Evolutionary conservation across 768 basidiomycete genomes (phyloP).

Genomic region (Dacryopinax spathularia): DNA sequence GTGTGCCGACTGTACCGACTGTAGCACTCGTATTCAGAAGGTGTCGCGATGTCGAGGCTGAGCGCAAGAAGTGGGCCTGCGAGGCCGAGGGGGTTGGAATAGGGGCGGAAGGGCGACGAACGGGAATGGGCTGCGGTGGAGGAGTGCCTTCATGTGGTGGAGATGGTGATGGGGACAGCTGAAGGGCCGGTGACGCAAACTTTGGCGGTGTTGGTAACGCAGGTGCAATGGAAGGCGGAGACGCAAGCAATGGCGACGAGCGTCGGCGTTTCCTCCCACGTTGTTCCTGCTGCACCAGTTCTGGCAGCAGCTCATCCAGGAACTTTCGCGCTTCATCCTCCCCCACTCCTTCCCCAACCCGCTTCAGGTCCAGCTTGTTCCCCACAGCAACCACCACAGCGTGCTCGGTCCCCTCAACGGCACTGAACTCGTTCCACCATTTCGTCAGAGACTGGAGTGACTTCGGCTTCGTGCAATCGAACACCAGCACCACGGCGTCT

Average conservation of each 20-base stretch:
- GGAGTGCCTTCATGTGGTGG: slow-evolving; percentile 6
- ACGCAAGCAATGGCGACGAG: neutral
- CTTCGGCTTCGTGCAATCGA: slow-evolving; percentile 55
- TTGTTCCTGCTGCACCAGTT: slow-evolving; percentile 5
- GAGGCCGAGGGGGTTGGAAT: slow-evolving; percentile 11
- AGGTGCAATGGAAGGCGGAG: neutral
- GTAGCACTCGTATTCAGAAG: slow-evolving; percentile 34
- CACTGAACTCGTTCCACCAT: slow-evolving; percentile 70
- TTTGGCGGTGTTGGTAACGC: neutral
- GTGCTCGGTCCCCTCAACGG: slow-evolving; percentile 42
- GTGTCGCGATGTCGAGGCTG: slow-evolving; percentile 19
- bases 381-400: slow-evolving; percentile 59
- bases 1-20: slow-evolving; percentile 32
- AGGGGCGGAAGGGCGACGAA: slow-evolving; percentile 11
- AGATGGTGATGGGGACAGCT: neutral
- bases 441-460: slow-evolving; percentile 44
- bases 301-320: slow-evolving; percentile 44
- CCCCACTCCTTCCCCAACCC: slow-evolving; percentile 16
- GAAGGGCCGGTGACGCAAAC: neutral
- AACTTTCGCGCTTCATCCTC: slow-evolving; percentile 38
- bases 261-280: neutral
- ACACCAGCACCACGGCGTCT: slow-evolving; percentile 68
- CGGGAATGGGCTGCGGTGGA: slow-evolving; percentile 23
- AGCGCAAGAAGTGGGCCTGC: neutral
- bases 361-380: slow-evolving; percentile 57